Percentiles rank a stretch among this genome's conserved stretches.
Conservation (phyloP, 495 filamentous ascomycete species). For the Margaritispora aquatica region DNA sequence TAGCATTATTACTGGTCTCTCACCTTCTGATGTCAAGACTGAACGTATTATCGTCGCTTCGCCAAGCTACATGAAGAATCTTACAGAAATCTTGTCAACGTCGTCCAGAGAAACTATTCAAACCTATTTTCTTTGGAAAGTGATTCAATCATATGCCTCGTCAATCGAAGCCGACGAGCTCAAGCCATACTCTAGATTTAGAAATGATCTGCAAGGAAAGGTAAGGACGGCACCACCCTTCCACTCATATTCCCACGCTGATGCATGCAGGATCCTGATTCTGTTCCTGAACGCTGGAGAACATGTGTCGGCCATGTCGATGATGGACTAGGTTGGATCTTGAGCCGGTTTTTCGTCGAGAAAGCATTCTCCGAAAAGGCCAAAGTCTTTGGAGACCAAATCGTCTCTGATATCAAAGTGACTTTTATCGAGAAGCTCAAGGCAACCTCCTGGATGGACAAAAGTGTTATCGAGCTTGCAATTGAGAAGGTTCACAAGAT, state of each 20-base stretch:
- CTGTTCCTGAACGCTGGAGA: constrained; percentile 61
- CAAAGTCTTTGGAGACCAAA: constrained; percentile 60
- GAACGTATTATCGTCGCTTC: constrained; percentile 52
- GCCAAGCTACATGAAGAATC: constrained; percentile 46
- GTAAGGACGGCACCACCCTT: background rate
- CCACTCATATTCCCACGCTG: background rate
- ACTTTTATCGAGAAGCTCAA: constrained; percentile 56
- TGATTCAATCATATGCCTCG: constrained; percentile 43
- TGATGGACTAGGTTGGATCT: constrained; percentile 46
- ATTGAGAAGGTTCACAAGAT: constrained; percentile 66
- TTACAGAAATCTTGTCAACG: constrained; percentile 41
- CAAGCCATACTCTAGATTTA: constrained; percentile 51
- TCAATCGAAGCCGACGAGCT: constrained; percentile 52
- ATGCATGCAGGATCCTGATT: constrained; percentile 46
- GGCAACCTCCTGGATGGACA: constrained; percentile 61
- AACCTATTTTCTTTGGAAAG: constrained; percentile 55
- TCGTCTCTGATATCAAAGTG: constrained; percentile 63
- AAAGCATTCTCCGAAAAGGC: constrained; percentile 57
- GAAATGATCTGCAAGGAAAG: constrained; percentile 47
- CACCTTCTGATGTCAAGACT: constrained; percentile 40
- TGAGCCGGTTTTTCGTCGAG: constrained; percentile 63
- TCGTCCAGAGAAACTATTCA: constrained; percentile 43
- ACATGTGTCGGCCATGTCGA: constrained; percentile 57
- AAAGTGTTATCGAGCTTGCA: constrained; percentile 53
- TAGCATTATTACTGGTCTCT: constrained; percentile 45